Conservation (phyloP, 768 basidiomycete species). For the Kwoniella botswanensis region DNA sequence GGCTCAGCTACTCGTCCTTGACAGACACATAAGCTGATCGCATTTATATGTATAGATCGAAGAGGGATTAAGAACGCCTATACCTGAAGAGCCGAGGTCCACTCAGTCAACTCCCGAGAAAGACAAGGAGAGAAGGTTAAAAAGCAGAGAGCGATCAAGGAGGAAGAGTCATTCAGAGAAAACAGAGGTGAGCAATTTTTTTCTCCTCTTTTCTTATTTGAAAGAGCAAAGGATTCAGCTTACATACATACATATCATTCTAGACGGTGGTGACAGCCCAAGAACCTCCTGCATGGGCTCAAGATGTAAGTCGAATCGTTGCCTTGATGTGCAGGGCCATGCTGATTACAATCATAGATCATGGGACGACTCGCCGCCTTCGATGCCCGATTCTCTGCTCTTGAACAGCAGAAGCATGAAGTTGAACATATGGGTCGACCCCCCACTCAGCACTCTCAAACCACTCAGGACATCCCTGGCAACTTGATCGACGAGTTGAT, state of each 20-base stretch:
- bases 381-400: slow-evolving; percentile 37
- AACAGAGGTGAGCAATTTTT: slow-evolving; percentile 5
- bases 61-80: slow-evolving; percentile 5
- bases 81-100: slow-evolving; percentile 2
- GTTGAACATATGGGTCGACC: slow-evolving; percentile 6
- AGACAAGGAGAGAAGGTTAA: slow-evolving; percentile 31
- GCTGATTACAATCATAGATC: slow-evolving; percentile 26
- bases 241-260: background rate
- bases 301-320: slow-evolving; percentile 25
- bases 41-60: background rate
- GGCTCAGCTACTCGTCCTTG: too few species aligned
- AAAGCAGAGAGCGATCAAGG: slow-evolving; percentile 12
- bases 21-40: background rate
- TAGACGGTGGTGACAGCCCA: slow-evolving; percentile 8
- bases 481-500: slow-evolving; percentile 46
- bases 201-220: background rate
- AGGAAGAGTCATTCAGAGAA: slow-evolving; percentile 17
- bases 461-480: slow-evolving; percentile 30
- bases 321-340: background rate
- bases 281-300: slow-evolving; percentile 38
- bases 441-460: slow-evolving; percentile 4
- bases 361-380: slow-evolving; percentile 39
- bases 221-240: background rate
- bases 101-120: slow-evolving; percentile 11
- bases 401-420: slow-evolving; percentile 33